Conservation (phyloP, 495 filamentous ascomycete genomes). For the Penicillium goetzii region DNA sequence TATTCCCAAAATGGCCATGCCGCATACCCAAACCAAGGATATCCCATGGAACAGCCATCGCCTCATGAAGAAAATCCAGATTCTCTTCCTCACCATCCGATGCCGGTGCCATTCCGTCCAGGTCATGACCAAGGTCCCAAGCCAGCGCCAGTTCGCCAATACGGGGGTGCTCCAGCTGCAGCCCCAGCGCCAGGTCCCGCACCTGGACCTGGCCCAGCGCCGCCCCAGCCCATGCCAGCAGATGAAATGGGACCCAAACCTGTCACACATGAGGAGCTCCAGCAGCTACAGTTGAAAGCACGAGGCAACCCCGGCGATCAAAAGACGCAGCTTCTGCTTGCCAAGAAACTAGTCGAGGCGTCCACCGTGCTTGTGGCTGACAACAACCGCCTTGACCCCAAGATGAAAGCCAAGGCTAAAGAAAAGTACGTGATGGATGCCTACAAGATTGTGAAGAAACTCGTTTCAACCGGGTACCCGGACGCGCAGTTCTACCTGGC, state of each 20-base stretch:
- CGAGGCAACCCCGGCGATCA: slow-evolving; percentile 73
- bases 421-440: slow-evolving; percentile 86
- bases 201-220: slow-evolving; percentile 27
- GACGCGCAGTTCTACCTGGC: slow-evolving; percentile 96
- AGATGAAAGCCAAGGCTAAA: slow-evolving; percentile 71
- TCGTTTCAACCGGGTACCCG: slow-evolving; percentile 64
- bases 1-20: slow-evolving; percentile 28
- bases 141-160: slow-evolving; percentile 75
- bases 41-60: slow-evolving; percentile 23
- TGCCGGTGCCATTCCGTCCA: slow-evolving; percentile 76
- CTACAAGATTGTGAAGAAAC: slow-evolving; percentile 87
- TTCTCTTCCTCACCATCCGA: slow-evolving; percentile 74
- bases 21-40: slow-evolving; percentile 14
- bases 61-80: slow-evolving; percentile 55
- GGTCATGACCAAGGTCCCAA: slow-evolving; percentile 63
- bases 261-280: slow-evolving; percentile 78
- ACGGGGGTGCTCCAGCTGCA: slow-evolving; percentile 50
- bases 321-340: slow-evolving; percentile 69
- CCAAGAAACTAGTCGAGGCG: slow-evolving; percentile 87
- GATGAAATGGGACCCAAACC: slow-evolving; percentile 45
- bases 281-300: slow-evolving; percentile 67
- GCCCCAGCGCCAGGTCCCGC: slow-evolving; percentile 32
- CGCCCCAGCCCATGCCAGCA: slow-evolving; percentile 36
- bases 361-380: slow-evolving; percentile 73
- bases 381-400: slow-evolving; percentile 70